These are phyloP conservation scores for Nakazawaea ernobii DNA, from an alignment of 805 yeast genomes.

Conservation along the genomic window DNA sequence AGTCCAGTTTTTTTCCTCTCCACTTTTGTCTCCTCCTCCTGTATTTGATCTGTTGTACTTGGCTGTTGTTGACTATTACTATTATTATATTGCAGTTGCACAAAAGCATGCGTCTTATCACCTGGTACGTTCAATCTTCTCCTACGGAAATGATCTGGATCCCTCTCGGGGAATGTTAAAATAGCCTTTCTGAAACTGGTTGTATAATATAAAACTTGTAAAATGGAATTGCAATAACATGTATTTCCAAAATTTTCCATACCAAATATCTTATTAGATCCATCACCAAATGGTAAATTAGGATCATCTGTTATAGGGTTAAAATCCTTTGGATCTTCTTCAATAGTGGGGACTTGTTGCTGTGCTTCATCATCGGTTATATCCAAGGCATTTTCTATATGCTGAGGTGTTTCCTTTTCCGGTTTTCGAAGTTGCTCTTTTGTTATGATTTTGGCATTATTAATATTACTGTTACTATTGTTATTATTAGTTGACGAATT, in stretches of 20 bases:
- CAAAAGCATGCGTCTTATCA: conserved; percentile 32
- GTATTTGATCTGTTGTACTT: not conserved
- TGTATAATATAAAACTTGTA: conserved; percentile 82
- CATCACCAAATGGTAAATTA: conserved; percentile 55
- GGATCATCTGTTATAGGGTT: conserved; percentile 17
- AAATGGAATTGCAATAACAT: conserved; percentile 88
- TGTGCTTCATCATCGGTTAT: not conserved
- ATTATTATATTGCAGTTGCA: conserved; percentile 13
- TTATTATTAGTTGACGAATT: not conserved
- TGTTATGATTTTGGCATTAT: not conserved
- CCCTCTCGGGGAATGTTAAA: conserved; percentile 39
- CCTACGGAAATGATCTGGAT: conserved; percentile 24
- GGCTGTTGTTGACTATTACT: not conserved
- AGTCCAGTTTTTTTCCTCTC: conserved; percentile 2
- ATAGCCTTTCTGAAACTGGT: conserved; percentile 58
- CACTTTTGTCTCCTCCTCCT: not conserved
- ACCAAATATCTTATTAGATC: conserved; percentile 66
- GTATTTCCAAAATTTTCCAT: conserved; percentile 87
- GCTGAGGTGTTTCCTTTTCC: conserved; percentile 10
- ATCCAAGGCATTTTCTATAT: conserved; percentile 8
- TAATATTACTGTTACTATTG: not conserved
- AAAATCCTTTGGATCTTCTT: conserved; percentile 19
- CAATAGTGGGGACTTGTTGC: conserved; percentile 8
- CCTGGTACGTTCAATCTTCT: conserved; percentile 38
- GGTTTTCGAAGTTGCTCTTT: not conserved